Base-by-base conservation (phyloP, 305 asterid species). In the Ilex paraguariensis region DNA sequence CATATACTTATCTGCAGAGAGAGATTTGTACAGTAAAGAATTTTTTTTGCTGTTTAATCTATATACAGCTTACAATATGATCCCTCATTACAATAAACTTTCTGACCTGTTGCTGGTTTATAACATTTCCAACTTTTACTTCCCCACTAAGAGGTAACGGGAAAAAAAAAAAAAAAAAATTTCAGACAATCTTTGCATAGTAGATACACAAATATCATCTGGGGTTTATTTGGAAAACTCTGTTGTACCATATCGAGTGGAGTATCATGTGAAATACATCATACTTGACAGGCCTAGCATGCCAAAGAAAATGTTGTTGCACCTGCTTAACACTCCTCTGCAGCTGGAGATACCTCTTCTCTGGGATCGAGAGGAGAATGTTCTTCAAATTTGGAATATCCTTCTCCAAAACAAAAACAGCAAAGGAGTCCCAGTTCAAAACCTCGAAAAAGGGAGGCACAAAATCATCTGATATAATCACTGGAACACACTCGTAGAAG, bases 301-400 rank as follows among this genome's bases (percentile, higher is more conserved):
- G 91, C 95, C 95, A 89, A 2, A 89, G 85, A 55, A 89, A 89
- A 72, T 89, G 97, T 72, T 77, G 76, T 66, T 84, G 91, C 30
- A 78, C 93, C 88, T 60, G 71, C 70, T 77, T 82, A 31, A 89
- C 97, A 70, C 85, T 77, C 64, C 31, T 53, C 68, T 89, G 91
- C 97, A 88, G 81, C 76, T 69, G 36, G 1, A 65, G 50, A 51
- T 88, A 88, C 60, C 67, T 79, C 49, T 62, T 63, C 73, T 59
- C 61, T 10, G 96, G 54, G 5, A 88, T 84, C 3, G 90, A 73
- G 13, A 63, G 13, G 31, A 89, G 87, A 57, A 89, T 81, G 6
- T 61, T 74, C 82, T 78, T 84, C 82, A 88, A 30, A 53, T 84
- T 71, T 1, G 92, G 95, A 0, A 89, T 73, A 14, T 89, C 94